Conservation (phyloP, 768 basidiomycete species). For the Lentinus brumalis region DNA sequence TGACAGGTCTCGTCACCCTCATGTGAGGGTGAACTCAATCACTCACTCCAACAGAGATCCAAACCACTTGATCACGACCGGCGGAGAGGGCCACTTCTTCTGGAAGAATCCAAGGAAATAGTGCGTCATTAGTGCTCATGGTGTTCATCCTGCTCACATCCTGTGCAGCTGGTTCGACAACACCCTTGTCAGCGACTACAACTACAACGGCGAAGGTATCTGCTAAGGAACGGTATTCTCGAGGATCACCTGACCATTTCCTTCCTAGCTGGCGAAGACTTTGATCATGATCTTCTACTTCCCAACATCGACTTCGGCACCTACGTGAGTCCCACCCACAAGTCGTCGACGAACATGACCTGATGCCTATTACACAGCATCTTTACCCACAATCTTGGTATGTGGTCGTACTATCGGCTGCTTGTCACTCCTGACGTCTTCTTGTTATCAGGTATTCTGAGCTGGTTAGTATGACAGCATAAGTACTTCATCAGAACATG, state of each 20-base stretch:
- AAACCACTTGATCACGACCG: constrained; percentile 55
- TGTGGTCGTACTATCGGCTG: not conserved
- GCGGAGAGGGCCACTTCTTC: constrained; percentile 59
- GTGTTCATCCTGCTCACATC: not conserved
- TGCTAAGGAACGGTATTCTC: not conserved
- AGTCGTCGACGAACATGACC: not conserved
- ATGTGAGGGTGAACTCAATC: too few species aligned
- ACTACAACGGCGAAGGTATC: constrained; percentile 56
- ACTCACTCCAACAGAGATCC: constrained; percentile 41
- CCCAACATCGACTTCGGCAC: constrained; percentile 58
- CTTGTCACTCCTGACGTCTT: not conserved
- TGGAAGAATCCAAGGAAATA: constrained; percentile 45
- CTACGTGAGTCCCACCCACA: constrained; percentile 42
- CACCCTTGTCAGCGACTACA: constrained; percentile 50
- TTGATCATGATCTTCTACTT: constrained; percentile 47
- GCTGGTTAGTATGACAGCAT: constrained; percentile 22
- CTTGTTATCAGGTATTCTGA: constrained; percentile 29
- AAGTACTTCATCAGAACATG: too few species aligned
- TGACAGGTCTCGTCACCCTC: not conserved
- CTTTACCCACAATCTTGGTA: constrained; percentile 29
- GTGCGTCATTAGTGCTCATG: constrained; percentile 13
- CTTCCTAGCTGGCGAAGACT: constrained; percentile 53
- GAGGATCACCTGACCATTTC: not conserved
- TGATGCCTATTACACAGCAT: constrained; percentile 13
- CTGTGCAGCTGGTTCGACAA: constrained; percentile 43